Evolutionary conservation across 768 basidiomycete genomes (phyloP), one percentile per base, ranked within the genome.

Genomic region (Collybia sordida): DNA sequence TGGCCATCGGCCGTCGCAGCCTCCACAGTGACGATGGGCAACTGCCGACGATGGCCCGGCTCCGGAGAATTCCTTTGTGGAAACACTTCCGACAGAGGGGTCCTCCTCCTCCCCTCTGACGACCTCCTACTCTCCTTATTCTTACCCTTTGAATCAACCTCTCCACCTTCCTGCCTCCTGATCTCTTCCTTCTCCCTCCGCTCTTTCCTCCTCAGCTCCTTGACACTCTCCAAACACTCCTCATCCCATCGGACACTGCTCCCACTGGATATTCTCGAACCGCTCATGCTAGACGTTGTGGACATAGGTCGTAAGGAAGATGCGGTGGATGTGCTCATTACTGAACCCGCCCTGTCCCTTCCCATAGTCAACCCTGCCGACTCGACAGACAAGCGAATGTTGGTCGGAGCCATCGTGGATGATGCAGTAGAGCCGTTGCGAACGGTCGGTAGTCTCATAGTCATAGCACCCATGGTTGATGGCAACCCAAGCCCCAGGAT

Each of bases 401-500:
- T 51, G 4, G 19, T 41, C 23, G 53, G 42, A 17, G 37, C 19
- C 34, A 19, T 43, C 21, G 64, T 61, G 0, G 70, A 71, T 0
- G 70, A 68, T 1, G 72, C 68, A 4, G 65, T 72, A 0, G 73
- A 74, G 1, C 72, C 73, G 28, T 61, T 65, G 7, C 77, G 61
- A 28, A 69, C 65, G 3, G 62, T 68, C 1, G 73, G 79, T 0
- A 83, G 53, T 1, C 82, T 56, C 52, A 60, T 57, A 3, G 55
- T 69, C 61, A 77, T 67, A 5, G 39, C 40, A 12, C 50, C 57
- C 64, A 72, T 71, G 0, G 78, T 75, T 1, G 81, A 81, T 0
- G 86, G 85, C 14, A 86, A 54, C 0, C 85, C 85, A 2, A 88
- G 64, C 0, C 82, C 86, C 8, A 89, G 70, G 45, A 84, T 80